Conservation (phyloP, 169 alveolate genomes). For the Plasmodium vinckei region DNA sequence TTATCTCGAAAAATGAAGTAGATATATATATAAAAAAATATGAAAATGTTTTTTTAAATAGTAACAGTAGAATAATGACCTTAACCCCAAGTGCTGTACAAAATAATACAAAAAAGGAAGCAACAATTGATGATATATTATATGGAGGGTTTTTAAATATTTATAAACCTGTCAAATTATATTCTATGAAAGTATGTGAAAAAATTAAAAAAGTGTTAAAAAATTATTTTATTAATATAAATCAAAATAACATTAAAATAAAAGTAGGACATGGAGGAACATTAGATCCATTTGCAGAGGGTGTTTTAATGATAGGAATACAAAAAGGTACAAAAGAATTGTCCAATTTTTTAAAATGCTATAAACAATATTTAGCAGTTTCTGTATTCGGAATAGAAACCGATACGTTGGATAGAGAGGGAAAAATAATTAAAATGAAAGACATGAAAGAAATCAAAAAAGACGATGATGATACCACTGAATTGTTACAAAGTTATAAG, state of each 20-base stretch:
- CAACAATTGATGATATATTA: constrained; percentile 57
- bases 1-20: background rate
- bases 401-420: constrained; percentile 79
- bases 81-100: background rate
- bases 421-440: constrained; percentile 45
- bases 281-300: constrained; percentile 84
- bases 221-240: constrained; percentile 9
- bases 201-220: constrained; percentile 15
- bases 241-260: constrained; percentile 45
- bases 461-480: background rate
- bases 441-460: background rate
- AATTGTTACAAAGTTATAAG: background rate
- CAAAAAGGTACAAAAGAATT: constrained; percentile 81
- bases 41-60: background rate
- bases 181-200: constrained; percentile 53
- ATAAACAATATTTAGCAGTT: constrained; percentile 79
- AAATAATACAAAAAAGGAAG: constrained; percentile 3
- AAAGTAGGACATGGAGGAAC: constrained; percentile 89
- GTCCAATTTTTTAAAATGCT: constrained; percentile 78
- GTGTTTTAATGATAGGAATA: constrained; percentile 83
- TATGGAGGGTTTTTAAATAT: constrained; percentile 71
- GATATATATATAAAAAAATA: constrained; percentile 6
- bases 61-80: constrained; percentile 22
- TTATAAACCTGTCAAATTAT: constrained; percentile 51
- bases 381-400: constrained; percentile 83